Conservation (phyloP, 2,329 filamentous ascomycete species). For the Thielaviopsis euricoi region DNA sequence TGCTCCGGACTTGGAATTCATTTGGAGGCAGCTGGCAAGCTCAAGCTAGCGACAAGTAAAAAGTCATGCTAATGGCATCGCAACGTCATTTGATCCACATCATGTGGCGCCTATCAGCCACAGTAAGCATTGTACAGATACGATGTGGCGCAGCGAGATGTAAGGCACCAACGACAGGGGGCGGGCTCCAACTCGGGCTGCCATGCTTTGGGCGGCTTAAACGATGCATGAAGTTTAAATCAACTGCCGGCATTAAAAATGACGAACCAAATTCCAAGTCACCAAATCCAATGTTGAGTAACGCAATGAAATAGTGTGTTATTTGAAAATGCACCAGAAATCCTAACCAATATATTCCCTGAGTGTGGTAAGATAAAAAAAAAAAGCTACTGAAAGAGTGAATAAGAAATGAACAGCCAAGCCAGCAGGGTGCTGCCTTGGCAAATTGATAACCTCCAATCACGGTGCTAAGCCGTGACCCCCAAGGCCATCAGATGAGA, state of each 20-base stretch:
- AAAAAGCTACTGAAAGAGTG: not conserved
- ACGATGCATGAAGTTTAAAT: not conserved
- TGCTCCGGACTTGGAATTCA: not conserved
- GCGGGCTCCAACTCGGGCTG: too few species aligned
- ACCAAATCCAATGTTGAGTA: too few species aligned
- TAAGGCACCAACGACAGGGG: too few species aligned
- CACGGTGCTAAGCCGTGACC: not conserved
- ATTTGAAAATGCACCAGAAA: not conserved
- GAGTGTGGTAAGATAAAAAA: not conserved
- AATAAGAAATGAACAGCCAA: not conserved
- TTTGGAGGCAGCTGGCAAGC: not conserved
- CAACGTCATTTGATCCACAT: not conserved
- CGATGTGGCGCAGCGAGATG: not conserved
- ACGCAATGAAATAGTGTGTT: constrained; percentile 11
- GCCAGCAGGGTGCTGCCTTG: not conserved
- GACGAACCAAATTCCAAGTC: constrained; percentile 13
- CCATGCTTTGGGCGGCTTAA: not conserved
- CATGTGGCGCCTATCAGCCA: not conserved
- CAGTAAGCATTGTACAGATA: not conserved
- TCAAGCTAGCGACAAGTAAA: not conserved
- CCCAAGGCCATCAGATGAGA: not conserved
- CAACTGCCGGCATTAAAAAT: constrained; percentile 6
- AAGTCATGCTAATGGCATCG: not conserved
- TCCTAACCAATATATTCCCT: not conserved
- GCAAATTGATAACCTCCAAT: not conserved